phyloP scores from a whole-genome alignment of 306 rosid genomes.

The Cyclanthera cordifolia region DNA sequence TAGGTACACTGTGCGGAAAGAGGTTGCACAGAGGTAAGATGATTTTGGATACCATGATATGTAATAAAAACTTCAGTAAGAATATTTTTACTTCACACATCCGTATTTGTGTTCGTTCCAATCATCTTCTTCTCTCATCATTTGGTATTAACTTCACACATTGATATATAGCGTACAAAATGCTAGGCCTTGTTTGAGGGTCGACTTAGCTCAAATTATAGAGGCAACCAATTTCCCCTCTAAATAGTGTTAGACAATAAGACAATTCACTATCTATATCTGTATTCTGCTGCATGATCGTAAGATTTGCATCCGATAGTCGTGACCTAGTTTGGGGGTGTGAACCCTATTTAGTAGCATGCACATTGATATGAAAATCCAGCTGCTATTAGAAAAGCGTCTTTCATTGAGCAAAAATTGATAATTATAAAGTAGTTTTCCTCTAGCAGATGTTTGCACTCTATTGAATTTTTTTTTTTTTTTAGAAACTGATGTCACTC shows the following conservation, averaged over 20 bases:
- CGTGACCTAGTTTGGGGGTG: not conserved
- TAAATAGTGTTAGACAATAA: not conserved
- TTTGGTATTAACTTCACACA: not conserved
- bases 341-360: not conserved
- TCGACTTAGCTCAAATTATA: not conserved
- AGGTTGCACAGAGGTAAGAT: constrained; percentile 90
- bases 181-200: not conserved
- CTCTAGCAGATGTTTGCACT: not conserved
- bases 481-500: not conserved
- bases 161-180: not conserved
- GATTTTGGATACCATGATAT: not conserved
- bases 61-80: not conserved
- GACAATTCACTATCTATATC: not conserved
- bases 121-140: not conserved
- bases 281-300: not conserved
- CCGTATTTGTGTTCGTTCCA: not conserved
- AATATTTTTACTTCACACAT: not conserved
- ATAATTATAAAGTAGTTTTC: not conserved
- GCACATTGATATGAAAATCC: not conserved
- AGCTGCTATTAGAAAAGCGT: not conserved
- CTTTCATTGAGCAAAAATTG: not conserved
- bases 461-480: not conserved
- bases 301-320: not conserved
- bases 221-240: not conserved
- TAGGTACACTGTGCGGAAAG: constrained; percentile 85